Conservation (phyloP, 768 basidiomycete genomes). For the Kwoniella heveanensis region DNA sequence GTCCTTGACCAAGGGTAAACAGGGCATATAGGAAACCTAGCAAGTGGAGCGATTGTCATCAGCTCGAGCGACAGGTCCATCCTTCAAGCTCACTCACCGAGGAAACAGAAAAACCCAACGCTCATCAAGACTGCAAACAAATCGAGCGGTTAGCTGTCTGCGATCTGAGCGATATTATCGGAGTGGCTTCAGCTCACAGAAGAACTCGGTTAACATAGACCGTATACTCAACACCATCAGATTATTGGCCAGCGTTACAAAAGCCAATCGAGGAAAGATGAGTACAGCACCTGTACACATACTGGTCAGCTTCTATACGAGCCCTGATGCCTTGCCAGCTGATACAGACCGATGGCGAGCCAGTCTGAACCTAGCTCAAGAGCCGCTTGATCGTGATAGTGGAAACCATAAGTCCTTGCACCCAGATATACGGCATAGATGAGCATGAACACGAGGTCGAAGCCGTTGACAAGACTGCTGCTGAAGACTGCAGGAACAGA, state of each 20-base stretch:
- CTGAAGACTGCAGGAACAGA: slow-evolving; percentile 42
- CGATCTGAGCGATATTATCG: too few relatives aligned
- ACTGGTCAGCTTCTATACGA: slow-evolving; percentile 3
- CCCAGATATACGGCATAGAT: slow-evolving; percentile 73
- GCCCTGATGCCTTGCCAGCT: background rate
- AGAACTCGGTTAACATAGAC: slow-evolving; percentile 90
- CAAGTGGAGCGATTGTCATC: background rate
- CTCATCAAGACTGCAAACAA: slow-evolving; percentile 51
- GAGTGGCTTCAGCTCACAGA: slow-evolving; percentile 39
- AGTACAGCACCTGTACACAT: slow-evolving; percentile 68
- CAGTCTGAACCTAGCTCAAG: slow-evolving; percentile 73
- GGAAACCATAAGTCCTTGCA: slow-evolving; percentile 79
- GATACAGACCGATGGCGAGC: slow-evolving; percentile 68
- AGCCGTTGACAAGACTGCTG: slow-evolving; percentile 66
- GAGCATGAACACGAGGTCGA: slow-evolving; percentile 87
- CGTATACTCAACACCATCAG: slow-evolving; percentile 62
- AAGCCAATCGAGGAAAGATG: slow-evolving; percentile 87
- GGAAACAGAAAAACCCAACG: slow-evolving; percentile 63
- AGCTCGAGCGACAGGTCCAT: too few relatives aligned
- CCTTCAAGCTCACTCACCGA: slow-evolving; percentile 55
- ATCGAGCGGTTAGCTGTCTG: slow-evolving; percentile 6
- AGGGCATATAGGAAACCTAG: slow-evolving; percentile 81
- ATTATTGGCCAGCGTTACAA: slow-evolving; percentile 76
- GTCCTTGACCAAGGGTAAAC: slow-evolving; percentile 73
- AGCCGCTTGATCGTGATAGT: slow-evolving; percentile 67